A percentile compares a stretch with the other conserved stretches of the same genome.
phyloP scores from a whole-genome alignment of 1,139 yeast species.

The Tardiomyces blankii region DNA sequence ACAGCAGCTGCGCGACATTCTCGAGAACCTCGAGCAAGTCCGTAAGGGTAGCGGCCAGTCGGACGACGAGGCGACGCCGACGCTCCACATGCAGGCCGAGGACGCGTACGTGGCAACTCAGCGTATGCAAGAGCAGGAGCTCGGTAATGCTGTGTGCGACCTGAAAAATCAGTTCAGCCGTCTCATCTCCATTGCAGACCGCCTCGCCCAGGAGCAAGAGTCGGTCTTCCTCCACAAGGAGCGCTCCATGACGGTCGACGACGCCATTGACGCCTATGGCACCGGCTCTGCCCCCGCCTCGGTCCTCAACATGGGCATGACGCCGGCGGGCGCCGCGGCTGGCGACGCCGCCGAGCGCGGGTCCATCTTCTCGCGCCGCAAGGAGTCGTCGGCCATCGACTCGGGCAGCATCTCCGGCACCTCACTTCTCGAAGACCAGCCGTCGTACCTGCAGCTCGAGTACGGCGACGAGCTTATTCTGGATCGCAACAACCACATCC shows the following conservation, averaged over 20 bases:
- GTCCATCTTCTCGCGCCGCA: constrained; percentile 15
- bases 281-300: neutral
- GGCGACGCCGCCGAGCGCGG: constrained; percentile 3
- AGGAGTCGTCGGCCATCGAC: neutral
- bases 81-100: neutral
- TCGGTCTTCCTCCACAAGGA: neutral
- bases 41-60: neutral
- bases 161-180: no score
- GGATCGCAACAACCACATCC: constrained; percentile 62
- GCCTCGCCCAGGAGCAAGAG: neutral
- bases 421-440: constrained; percentile 19
- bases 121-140: no score
- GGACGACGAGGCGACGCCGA: neutral
- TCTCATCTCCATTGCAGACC: no score
- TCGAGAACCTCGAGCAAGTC: constrained; percentile 30
- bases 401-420: no score
- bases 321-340: constrained; percentile 3
- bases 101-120: neutral
- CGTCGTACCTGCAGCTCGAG: constrained; percentile 79
- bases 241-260: neutral
- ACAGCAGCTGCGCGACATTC: constrained; percentile 58
- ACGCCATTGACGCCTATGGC: neutral
- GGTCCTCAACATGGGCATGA: constrained; percentile 3
- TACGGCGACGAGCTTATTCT: constrained; percentile 62
- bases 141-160: no score